phyloP scores from a whole-genome alignment of 1,139 yeast genomes.

The Sugiyamaella neomexicana region DNA sequence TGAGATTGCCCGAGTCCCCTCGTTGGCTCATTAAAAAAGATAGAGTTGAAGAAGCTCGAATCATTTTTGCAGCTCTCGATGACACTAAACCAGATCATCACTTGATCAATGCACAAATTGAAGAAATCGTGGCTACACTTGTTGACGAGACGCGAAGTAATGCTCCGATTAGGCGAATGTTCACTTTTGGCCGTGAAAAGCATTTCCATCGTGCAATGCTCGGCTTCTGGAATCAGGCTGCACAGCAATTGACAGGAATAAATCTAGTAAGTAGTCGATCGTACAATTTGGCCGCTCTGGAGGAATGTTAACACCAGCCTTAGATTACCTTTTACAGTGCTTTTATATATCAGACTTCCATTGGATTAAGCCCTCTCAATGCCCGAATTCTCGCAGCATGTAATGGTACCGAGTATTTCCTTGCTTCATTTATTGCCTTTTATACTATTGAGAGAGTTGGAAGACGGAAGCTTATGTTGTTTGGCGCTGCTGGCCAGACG shows the following conservation, averaged over 20 bases:
- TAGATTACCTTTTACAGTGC: conserved; percentile 44
- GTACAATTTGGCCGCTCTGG: background rate
- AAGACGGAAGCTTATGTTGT: conserved; percentile 56
- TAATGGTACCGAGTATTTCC: conserved; percentile 49
- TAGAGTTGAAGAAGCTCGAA: conserved; percentile 51
- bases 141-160: conserved; percentile 23
- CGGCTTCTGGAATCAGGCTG: conserved; percentile 53
- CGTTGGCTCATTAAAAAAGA: conserved; percentile 48
- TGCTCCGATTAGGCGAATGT: conserved; percentile 22
- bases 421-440: conserved; percentile 49
- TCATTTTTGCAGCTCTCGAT: conserved; percentile 50
- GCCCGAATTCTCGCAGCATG: conserved; percentile 48
- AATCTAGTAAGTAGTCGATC: conserved; percentile 51
- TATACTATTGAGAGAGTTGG: conserved; percentile 56
- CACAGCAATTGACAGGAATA: conserved; percentile 71
- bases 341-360: conserved; percentile 46
- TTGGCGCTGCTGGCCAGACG: conserved; percentile 40
- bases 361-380: conserved; percentile 45
- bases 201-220: conserved; percentile 51
- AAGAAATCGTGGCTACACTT: conserved; percentile 32
- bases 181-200: conserved; percentile 46
- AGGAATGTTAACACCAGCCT: background rate
- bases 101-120: conserved; percentile 28
- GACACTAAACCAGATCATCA: conserved; percentile 40
- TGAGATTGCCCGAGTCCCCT: conserved; percentile 52